phyloP scores from a whole-genome alignment of 345 rosid species.

The Citrus inodora region DNA sequence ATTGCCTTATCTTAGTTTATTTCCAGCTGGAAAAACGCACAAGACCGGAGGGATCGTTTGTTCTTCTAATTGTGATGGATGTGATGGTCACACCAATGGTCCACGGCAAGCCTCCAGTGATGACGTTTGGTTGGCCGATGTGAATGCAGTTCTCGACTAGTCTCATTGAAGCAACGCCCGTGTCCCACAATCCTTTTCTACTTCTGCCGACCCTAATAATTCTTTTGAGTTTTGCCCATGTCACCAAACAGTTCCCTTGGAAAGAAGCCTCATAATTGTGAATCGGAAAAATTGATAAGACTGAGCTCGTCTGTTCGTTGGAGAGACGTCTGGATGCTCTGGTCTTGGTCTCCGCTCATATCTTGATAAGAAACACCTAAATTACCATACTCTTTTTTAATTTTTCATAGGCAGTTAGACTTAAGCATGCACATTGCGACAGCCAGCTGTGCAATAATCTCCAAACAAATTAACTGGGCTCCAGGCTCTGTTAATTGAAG shows the following conservation, averaged over 20 bases:
- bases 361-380: too few relatives aligned
- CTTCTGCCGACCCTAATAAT: neutral
- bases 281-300: too few relatives aligned
- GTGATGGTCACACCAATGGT: too few relatives aligned
- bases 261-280: too few relatives aligned
- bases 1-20: too few relatives aligned
- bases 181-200: neutral
- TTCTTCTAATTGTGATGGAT: neutral
- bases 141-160: neutral
- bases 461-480: neutral
- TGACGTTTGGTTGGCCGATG: neutral
- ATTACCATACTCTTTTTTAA: neutral
- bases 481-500: neutral
- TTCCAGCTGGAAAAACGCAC: too few relatives aligned
- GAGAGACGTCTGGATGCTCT: too few relatives aligned
- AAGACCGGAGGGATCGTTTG: neutral
- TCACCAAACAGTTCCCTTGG: too few relatives aligned
- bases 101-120: neutral
- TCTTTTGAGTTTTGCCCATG: neutral
- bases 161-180: too few relatives aligned
- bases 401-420: neutral
- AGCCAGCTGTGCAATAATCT: neutral
- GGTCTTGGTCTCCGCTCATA: too few relatives aligned
- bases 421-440: neutral
- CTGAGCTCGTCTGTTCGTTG: too few relatives aligned